These are phyloP conservation scores for Cercospora nicotianae DNA, from an alignment of 2,329 filamentous ascomycete species.

Conservation along the genomic window DNA sequence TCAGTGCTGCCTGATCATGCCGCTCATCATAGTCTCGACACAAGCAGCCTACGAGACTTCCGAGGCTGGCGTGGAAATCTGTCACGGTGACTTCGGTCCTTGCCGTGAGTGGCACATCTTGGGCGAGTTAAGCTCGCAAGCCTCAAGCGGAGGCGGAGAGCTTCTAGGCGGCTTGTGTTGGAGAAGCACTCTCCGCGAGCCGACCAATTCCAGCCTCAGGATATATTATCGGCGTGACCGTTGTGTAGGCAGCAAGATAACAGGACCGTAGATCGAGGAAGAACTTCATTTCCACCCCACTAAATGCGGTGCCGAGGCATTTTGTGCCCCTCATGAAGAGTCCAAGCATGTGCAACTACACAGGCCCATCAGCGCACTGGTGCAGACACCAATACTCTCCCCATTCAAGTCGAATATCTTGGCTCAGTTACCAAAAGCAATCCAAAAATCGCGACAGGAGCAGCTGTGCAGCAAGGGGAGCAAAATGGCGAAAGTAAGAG, in stretches of 20 bases:
- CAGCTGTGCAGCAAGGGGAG: background rate
- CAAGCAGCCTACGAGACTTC: background rate
- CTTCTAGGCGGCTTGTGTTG: conserved; percentile 4
- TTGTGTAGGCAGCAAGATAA: conserved; percentile 12
- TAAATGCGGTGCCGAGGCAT: conserved; percentile 9
- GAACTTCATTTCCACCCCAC: conserved; percentile 1
- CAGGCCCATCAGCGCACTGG: background rate
- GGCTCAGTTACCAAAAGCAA: background rate
- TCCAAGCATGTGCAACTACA: background rate
- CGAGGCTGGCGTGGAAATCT: conserved; percentile 4
- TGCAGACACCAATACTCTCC: background rate
- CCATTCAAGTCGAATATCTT: background rate
- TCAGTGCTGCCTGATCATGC: conserved; percentile 5
- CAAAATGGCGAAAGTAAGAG: background rate
- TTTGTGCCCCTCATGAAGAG: background rate
- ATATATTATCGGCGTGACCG: background rate
- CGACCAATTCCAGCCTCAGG: conserved; percentile 8
- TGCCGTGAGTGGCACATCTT: conserved; percentile 1
- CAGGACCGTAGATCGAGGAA: background rate
- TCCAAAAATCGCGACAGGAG: background rate
- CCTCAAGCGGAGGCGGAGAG: background rate
- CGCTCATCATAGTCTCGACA: background rate
- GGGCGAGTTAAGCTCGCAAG: conserved; percentile 2
- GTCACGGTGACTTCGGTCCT: conserved; percentile 4
- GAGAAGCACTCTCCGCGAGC: conserved; percentile 5